Conservation (phyloP, 352 stramenopile genomes). For the Phytopythium chamaehyphon region DNA sequence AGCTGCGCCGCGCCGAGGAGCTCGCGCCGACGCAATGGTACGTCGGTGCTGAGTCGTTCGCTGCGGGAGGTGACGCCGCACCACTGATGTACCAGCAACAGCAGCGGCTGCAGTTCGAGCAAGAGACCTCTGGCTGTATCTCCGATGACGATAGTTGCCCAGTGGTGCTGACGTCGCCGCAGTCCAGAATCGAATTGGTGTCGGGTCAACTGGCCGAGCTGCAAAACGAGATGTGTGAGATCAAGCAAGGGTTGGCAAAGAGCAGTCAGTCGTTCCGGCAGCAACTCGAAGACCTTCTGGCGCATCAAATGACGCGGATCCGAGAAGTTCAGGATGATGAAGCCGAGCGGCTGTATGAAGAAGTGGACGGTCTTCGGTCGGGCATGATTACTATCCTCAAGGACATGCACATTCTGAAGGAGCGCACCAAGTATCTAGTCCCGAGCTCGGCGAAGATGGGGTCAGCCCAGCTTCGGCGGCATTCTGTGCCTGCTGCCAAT, state of each 20-base stretch:
- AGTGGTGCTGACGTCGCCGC: constrained; percentile 12
- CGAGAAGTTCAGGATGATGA: constrained; percentile 50
- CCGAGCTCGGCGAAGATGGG: constrained; percentile 32
- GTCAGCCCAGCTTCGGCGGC: constrained; percentile 12
- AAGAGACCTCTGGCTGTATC: constrained; percentile 6
- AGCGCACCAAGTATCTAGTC: constrained; percentile 64
- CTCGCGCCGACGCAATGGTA: constrained; percentile 8
- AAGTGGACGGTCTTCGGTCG: constrained; percentile 62
- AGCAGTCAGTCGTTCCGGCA: constrained; percentile 43
- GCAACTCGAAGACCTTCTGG: constrained; percentile 46
- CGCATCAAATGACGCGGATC: constrained; percentile 40
- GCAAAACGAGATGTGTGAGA: constrained; percentile 43
- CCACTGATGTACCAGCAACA: constrained; percentile 11
- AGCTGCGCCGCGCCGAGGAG: constrained; percentile 15
- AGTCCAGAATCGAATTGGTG: constrained; percentile 36
- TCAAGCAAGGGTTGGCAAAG: constrained; percentile 44
- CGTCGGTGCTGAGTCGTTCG: background rate
- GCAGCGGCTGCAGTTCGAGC: constrained; percentile 16
- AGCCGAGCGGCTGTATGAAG: constrained; percentile 42
- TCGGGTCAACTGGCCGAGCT: constrained; percentile 41
- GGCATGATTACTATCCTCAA: constrained; percentile 63
- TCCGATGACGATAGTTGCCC: constrained; percentile 2
- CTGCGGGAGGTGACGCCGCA: constrained; percentile 5
- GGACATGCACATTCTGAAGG: constrained; percentile 64
- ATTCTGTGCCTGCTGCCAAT: constrained; percentile 5